These are phyloP conservation scores for Coemansia reversa DNA, from an alignment of 192 early-diverging fungal genomes.

Conservation along the genomic window DNA sequence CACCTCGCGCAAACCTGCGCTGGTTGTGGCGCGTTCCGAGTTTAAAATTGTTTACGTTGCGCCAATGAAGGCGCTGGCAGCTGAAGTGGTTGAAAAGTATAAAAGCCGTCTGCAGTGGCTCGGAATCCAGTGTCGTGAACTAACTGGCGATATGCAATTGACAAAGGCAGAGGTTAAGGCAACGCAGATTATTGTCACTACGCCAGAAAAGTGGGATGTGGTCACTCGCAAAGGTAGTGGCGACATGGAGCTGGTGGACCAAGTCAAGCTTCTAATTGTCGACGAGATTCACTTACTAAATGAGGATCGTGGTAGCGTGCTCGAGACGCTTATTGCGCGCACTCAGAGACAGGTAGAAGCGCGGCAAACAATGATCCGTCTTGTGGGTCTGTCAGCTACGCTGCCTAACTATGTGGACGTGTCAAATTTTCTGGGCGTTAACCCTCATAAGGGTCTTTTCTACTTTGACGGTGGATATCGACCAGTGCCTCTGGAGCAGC, in stretches of 20 bases:
- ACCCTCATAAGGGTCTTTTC: conserved; percentile 89
- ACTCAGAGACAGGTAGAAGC: conserved; percentile 90
- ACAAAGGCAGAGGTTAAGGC: conserved; percentile 89
- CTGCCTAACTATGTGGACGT: conserved; percentile 98
- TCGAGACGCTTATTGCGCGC: conserved; percentile 94
- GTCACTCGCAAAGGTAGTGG: conserved; percentile 95
- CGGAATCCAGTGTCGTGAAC: conserved; percentile 84
- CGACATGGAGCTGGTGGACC: conserved; percentile 87
- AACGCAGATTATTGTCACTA: conserved; percentile 98
- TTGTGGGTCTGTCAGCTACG: conserved; percentile 96
- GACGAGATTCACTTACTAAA: conserved; percentile 98
- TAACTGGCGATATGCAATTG: conserved; percentile 98
- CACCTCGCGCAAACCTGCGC: conserved; percentile 43
- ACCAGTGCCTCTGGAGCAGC: conserved; percentile 94
- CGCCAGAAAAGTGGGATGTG: conserved; percentile 99
- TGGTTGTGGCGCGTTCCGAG: conserved; percentile 73
- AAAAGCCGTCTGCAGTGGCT: conserved; percentile 77
- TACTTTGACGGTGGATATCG: conserved; percentile 96
- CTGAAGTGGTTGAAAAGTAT: conserved; percentile 94
- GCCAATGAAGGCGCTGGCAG: conserved; percentile 96
- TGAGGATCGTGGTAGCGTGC: conserved; percentile 94
- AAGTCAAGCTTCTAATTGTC: conserved; percentile 90
- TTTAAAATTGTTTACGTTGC: conserved; percentile 99
- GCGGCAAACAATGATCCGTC: conserved; percentile 91
- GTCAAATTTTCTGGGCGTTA: conserved; percentile 88